Evolutionary conservation across 2,329 filamentous ascomycete species (phyloP), one percentile per base, ranked within the genome.

Genomic region (Aschersonia sp.): DNA sequence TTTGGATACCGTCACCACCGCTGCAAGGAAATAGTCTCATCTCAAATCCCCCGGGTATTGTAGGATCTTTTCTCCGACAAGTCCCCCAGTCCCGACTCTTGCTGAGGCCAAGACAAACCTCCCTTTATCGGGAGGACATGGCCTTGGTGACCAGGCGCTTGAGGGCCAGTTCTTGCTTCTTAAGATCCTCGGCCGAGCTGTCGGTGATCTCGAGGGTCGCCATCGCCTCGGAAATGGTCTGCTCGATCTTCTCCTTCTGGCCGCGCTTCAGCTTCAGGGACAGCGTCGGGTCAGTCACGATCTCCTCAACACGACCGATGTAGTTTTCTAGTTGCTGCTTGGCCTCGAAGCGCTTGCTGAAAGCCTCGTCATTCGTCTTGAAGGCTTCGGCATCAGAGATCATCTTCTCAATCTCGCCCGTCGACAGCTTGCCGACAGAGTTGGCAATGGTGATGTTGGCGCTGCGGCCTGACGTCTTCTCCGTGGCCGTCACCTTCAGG

Each of bases 401-500:
- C 90, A 97, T 97, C 75, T 81, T 88, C 78, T 98, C 92, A 56
- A 98, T 98, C 75, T 98, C 92, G 53, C 72, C 71, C 47, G 83
- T 85, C 54, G 88, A 95, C 58, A 98, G 87, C 79, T 98, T 98
- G 69, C 92, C 92, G 62, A 98, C 90, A 51, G 92, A 95, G 82
- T 98, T 98, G 72, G 87, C 87, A 72, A 98, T 98, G 67, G 92
- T 98, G 70, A 98, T 98, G 82, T 98, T 98, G 72, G 92, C 92
- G 64, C 79, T 92, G 68, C 92, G 89, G 63, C 92, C 92, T 35
- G 92, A 95, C 59, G 87, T 90, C 83, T 98, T 98, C 81, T 98
- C 92, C 44, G 90, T 96, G 57, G 92, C 92, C 54, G 90, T 97
- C 63, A 97, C 92, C 83, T 98, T 98, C 57, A 98, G 83, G 68